Conservation (phyloP, 768 basidiomycete species). For the Ephemerocybe angulata region DNA sequence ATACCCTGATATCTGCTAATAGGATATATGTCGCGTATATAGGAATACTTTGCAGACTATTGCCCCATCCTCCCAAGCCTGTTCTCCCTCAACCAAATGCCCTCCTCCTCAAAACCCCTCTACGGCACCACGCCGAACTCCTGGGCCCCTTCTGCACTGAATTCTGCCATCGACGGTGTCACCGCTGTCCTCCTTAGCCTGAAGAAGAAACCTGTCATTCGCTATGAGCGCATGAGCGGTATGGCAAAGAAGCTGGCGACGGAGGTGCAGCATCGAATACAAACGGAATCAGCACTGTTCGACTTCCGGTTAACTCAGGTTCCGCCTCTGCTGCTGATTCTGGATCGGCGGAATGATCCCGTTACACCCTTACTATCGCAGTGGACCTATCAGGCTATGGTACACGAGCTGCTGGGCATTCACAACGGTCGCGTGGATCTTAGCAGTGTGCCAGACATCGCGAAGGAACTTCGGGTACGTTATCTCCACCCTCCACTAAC, state of each 20-base stretch:
- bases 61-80: conserved; percentile 80
- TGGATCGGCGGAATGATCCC: conserved; percentile 95
- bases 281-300: conserved; percentile 78
- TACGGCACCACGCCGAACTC: conserved; percentile 68
- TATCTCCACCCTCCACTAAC: neutral
- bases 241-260: conserved; percentile 88
- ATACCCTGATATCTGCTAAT: neutral
- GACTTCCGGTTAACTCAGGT: conserved; percentile 90
- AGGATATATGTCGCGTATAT: conserved; percentile 13
- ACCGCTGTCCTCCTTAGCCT: conserved; percentile 85
- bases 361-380: conserved; percentile 94
- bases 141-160: conserved; percentile 76
- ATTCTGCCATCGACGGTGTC: conserved; percentile 77
- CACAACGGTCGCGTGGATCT: conserved; percentile 91
- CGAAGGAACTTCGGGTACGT: conserved; percentile 78
- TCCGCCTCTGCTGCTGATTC: conserved; percentile 83
- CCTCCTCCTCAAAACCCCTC: conserved; percentile 57
- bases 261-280: conserved; percentile 83
- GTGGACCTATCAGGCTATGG: conserved; percentile 99
- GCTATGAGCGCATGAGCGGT: conserved; percentile 89
- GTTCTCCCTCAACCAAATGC: conserved; percentile 81
- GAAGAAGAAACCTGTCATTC: conserved; percentile 92
- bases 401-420: conserved; percentile 91
- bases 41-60: conserved; percentile 99
- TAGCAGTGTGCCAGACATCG: conserved; percentile 77